Conservation (phyloP, 2,329 filamentous ascomycete genomes). For the Claviceps paspali region DNA sequence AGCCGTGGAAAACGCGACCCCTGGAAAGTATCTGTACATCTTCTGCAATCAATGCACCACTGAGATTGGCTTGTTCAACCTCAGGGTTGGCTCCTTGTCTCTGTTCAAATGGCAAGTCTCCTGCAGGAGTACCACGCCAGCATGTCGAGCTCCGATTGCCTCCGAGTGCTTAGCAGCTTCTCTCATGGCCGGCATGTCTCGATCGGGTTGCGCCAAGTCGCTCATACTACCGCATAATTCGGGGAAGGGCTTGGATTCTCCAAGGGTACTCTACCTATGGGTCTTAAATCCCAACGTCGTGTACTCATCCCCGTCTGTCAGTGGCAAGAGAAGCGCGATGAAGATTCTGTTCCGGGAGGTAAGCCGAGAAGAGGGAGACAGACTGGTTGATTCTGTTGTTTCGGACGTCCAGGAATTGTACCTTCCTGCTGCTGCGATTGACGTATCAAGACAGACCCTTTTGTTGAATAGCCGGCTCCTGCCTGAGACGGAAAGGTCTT, state of each 20-base stretch:
- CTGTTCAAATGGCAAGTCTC: conserved; percentile 43
- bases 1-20: conserved; percentile 12
- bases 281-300: conserved; percentile 39
- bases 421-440: conserved; percentile 36
- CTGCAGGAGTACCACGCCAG: conserved; percentile 20
- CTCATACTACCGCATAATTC: conserved; percentile 26
- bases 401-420: conserved; percentile 44
- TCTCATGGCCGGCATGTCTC: conserved; percentile 35
- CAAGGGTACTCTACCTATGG: conserved; percentile 32
- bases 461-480: conserved; percentile 33
- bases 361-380: conserved; percentile 26
- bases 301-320: conserved; percentile 28
- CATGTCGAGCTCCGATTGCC: conserved; percentile 21
- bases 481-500: conserved; percentile 38
- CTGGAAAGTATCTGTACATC: conserved; percentile 21
- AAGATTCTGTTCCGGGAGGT: conserved; percentile 38
- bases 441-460: conserved; percentile 28
- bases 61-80: conserved; percentile 33
- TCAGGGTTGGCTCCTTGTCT: conserved; percentile 28
- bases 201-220: conserved; percentile 43
- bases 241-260: conserved; percentile 1
- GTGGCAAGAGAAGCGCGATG: conserved; percentile 24
- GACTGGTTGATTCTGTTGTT: conserved; percentile 32
- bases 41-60: conserved; percentile 30
- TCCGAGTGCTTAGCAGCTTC: conserved; percentile 37